Evolutionary conservation across 495 filamentous ascomycete species (phyloP).

Genomic region (Astrothelium macrocarpum): DNA sequence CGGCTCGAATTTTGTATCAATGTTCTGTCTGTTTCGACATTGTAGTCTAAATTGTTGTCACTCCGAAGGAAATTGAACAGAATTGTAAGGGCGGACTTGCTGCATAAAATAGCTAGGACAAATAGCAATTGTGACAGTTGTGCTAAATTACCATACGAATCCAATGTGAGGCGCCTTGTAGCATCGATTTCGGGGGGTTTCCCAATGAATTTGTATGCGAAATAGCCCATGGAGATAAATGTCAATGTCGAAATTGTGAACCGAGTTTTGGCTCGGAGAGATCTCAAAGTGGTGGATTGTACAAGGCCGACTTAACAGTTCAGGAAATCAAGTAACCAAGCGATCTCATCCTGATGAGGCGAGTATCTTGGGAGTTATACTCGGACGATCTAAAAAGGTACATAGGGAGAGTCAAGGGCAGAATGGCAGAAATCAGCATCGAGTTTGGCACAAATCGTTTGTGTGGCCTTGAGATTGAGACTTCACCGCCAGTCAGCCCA

Average conservation of each 20-base stretch:
- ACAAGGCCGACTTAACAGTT: neutral
- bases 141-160: slow-evolving; percentile 13
- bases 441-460: neutral
- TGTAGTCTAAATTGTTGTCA: neutral
- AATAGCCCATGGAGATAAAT: neutral
- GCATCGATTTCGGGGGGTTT: slow-evolving; percentile 12
- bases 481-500: neutral
- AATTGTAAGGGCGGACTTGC: slow-evolving; percentile 9
- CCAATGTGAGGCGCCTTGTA: slow-evolving; percentile 8
- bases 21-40: slow-evolving; percentile 1
- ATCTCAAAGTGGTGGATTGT: neutral
- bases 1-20: slow-evolving; percentile 5
- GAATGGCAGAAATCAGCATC: neutral
- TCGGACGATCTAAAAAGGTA: neutral
- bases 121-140: slow-evolving; percentile 13
- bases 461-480: neutral
- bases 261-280: neutral
- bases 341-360: neutral
- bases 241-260: neutral
- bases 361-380: neutral
- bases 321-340: neutral
- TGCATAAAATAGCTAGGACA: slow-evolving; percentile 9
- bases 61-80: slow-evolving; percentile 3
- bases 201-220: slow-evolving; percentile 6
- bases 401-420: neutral